Conservation (phyloP, 2,329 filamentous ascomycete species). For the Pseudogymnoascus sp. region DNA sequence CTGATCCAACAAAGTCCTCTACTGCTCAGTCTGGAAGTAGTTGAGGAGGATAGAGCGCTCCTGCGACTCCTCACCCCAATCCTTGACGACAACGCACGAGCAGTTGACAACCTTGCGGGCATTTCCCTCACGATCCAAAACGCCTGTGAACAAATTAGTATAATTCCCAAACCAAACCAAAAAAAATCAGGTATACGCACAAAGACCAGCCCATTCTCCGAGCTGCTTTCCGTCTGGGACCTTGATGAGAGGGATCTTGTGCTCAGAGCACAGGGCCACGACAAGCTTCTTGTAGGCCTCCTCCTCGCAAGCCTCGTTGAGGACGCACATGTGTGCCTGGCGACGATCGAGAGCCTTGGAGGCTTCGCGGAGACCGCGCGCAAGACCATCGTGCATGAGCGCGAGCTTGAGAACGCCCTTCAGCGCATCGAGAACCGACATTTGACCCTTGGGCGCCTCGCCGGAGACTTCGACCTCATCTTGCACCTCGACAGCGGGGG, state of each 20-base stretch:
- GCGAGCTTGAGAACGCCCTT: slow-evolving; percentile 98
- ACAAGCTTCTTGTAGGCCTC: slow-evolving; percentile 99
- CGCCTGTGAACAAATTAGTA: slow-evolving; percentile 50
- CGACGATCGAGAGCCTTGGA: slow-evolving; percentile 98
- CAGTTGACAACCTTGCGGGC: slow-evolving; percentile 99
- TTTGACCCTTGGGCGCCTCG: slow-evolving; percentile 77
- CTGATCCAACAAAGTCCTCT: slow-evolving; percentile 30
- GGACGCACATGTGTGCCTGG: slow-evolving; percentile 99
- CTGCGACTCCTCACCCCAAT: slow-evolving; percentile 99
- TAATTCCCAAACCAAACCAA: slow-evolving; percentile 13
- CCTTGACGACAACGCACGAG: slow-evolving; percentile 99
- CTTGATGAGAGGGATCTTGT: slow-evolving; percentile 99
- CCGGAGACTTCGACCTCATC: slow-evolving; percentile 93
- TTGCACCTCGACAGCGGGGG: slow-evolving; percentile 71
- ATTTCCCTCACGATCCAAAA: slow-evolving; percentile 98
- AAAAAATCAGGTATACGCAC: slow-evolving; percentile 52
- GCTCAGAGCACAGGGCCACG: slow-evolving; percentile 95
- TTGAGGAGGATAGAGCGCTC: slow-evolving; percentile 98
- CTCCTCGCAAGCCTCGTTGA: slow-evolving; percentile 99
- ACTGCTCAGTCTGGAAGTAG: slow-evolving; percentile 96
- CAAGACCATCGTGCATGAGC: slow-evolving; percentile 98
- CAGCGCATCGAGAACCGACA: slow-evolving; percentile 96
- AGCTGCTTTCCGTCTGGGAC: slow-evolving; percentile 99
- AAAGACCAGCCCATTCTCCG: slow-evolving; percentile 99
- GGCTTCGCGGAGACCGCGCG: slow-evolving; percentile 95